Percentiles rank a stretch among this genome's conserved stretches.
phyloP scores from a whole-genome alignment of 495 filamentous ascomycete genomes.

The Xylaria intraflava region DNA sequence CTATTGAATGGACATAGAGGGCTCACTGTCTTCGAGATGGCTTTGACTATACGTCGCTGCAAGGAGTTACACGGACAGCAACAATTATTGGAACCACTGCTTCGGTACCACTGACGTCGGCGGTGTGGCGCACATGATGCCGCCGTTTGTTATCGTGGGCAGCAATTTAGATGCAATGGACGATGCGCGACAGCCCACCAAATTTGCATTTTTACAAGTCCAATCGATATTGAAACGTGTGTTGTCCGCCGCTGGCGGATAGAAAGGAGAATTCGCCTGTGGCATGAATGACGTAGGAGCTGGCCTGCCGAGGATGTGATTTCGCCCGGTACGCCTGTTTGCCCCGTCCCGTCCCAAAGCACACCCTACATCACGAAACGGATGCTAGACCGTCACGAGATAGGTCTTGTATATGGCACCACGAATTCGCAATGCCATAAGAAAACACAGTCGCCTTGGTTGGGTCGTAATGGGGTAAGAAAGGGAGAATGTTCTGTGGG shows the following conservation, averaged over 20 bases:
- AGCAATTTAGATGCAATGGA: not conserved
- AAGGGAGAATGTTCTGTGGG: slow-evolving; percentile 1
- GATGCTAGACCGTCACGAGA: not conserved
- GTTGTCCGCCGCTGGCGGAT: not conserved
- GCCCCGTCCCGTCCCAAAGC: not conserved
- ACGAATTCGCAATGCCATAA: too few species aligned
- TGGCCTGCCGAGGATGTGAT: not conserved
- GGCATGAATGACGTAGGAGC: not conserved
- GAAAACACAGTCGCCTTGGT: not conserved
- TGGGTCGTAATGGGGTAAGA: slow-evolving; percentile 1
- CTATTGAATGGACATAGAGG: too few species aligned
- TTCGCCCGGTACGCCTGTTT: not conserved
- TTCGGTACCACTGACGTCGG: not conserved
- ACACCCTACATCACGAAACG: not conserved
- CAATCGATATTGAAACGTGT: not conserved
- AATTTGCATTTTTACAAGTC: too few species aligned
- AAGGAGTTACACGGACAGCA: too few species aligned
- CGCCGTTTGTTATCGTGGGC: too few species aligned
- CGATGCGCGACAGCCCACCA: not conserved
- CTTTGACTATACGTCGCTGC: too few species aligned
- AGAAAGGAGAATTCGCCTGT: not conserved
- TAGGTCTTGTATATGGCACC: not conserved
- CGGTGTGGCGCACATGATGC: not conserved
- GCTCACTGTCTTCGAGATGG: too few species aligned
- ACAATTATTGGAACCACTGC: too few species aligned